Evolutionary conservation across 2,329 filamentous ascomycete species (phyloP), one percentile per base, ranked within the genome.

Genomic region (Botryotinia narcissicola): DNA sequence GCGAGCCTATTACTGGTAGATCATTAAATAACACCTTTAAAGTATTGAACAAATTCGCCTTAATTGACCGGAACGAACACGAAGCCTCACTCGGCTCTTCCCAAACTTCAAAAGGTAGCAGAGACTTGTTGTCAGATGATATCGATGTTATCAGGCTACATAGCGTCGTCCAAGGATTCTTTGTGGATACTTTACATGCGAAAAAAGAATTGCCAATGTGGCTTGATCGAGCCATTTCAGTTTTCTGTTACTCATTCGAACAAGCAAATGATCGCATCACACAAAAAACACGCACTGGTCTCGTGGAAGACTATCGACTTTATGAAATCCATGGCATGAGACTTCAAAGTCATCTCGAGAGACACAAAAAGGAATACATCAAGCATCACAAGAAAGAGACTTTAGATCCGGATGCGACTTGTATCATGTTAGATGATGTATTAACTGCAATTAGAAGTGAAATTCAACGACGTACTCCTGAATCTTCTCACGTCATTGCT

Each of bases 151-250:
- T 88, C 1, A 80, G 84, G 37, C 80, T 88, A 12, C 86, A 88
- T 75, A 84, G 83, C 46, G 85, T 88, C 8, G 85, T 88, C 2
- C 86, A 88, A 74, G 84, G 83, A 3, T 88, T 87, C 75, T 87
- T 88, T 73, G 80, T 86, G 37, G 85, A 87, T 66, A 81, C 82
- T 0, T 79, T 88, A 4, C 81, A 81, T 32, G 78, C 76, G 12
- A 82, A 83, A 29, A 82, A 82, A 44, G 80, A 84, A 68, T 79
- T 84, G 0, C 77, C 81, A 0, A 84, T 84, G 74, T 89, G 87
- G 87, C 81, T 89, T 18, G 83, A 85, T 64, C 81, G 84, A 32
- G 84, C 87, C 4, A 81, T 84, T 2, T 79, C 80, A 18, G 81
- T 89, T 1, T 89, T 87, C 77, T 87, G 84, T 73, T 80, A 79